These are phyloP conservation scores for Crithidia sp. DNA, from an alignment of 208 protist species.

Conservation along the genomic window DNA sequence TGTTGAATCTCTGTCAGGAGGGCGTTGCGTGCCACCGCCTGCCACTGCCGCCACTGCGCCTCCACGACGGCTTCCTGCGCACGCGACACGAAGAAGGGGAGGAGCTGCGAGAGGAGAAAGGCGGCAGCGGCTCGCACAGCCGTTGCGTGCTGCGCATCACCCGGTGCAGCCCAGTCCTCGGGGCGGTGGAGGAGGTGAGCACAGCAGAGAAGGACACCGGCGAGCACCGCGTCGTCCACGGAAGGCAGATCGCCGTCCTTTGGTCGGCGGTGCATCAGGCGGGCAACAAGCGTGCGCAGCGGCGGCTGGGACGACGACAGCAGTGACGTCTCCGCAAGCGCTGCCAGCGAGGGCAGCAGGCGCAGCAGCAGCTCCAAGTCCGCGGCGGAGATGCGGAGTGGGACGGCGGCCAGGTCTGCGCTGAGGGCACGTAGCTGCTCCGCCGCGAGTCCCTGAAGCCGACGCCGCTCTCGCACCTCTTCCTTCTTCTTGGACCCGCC, in stretches of 20 bases:
- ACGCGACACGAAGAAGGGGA: slow-evolving; percentile 14
- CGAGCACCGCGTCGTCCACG: neutral
- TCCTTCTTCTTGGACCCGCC: neutral
- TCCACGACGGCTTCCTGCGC: slow-evolving; percentile 23
- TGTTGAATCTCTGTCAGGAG: slow-evolving; percentile 21
- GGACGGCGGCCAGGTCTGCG: too few species aligned
- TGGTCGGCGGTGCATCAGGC: slow-evolving; percentile 7
- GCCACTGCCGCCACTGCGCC: slow-evolving; percentile 36
- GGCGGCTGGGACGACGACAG: too few species aligned
- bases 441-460: slow-evolving; percentile 15
- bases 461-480: slow-evolving; percentile 10
- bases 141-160: neutral
- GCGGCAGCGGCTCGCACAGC: slow-evolving; percentile 22
- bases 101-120: slow-evolving; percentile 15
- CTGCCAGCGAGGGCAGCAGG: slow-evolving; percentile 30
- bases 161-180: slow-evolving; percentile 24
- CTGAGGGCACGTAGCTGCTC: slow-evolving; percentile 22
- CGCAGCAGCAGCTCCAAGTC: slow-evolving; percentile 24
- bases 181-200: slow-evolving; percentile 27
- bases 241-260: slow-evolving; percentile 1
- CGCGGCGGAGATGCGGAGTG: slow-evolving; percentile 11
- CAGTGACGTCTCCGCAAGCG: too few species aligned
- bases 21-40: slow-evolving; percentile 17
- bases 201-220: slow-evolving; percentile 8
- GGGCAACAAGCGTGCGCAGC: neutral